Percentiles rank a stretch among this genome's conserved stretches.
Conservation (phyloP, 805 yeast species). For the Pichia pseudocactophila region DNA sequence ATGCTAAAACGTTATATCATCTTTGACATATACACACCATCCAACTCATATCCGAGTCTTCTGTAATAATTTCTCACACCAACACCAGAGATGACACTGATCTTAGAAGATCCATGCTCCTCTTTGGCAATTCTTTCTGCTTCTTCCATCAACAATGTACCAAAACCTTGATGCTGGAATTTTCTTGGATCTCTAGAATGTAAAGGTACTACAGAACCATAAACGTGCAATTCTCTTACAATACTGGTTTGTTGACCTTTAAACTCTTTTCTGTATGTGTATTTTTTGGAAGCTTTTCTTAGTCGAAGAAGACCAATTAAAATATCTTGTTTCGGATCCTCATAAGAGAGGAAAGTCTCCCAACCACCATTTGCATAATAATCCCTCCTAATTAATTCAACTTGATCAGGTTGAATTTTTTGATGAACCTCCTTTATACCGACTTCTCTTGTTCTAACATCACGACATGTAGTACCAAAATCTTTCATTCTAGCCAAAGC, state of each 20-base stretch:
- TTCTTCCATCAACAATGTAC: constrained; percentile 95
- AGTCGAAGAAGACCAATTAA: constrained; percentile 83
- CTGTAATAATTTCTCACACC: constrained; percentile 96
- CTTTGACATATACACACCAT: constrained; percentile 98
- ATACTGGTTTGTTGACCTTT: constrained; percentile 77
- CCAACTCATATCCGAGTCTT: constrained; percentile 81
- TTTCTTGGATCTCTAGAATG: constrained; percentile 96
- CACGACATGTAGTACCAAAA: constrained; percentile 92
- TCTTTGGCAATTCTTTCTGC: constrained; percentile 93
- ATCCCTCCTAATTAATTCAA: constrained; percentile 89
- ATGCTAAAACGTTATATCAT: constrained; percentile 2
- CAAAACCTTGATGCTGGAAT: constrained; percentile 98
- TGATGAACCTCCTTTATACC: constrained; percentile 98
- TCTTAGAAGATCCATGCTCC: constrained; percentile 87
- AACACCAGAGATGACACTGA: constrained; percentile 92
- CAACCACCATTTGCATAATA: constrained; percentile 97
- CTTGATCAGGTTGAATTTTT: constrained; percentile 94
- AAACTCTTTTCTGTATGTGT: constrained; percentile 87
- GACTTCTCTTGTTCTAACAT: constrained; percentile 95
- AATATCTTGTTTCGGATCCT: constrained; percentile 95
- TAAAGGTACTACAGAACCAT: constrained; percentile 94
- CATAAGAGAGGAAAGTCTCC: constrained; percentile 95
- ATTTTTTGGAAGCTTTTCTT: constrained; percentile 79
- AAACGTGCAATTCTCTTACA: constrained; percentile 95
- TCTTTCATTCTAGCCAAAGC: constrained; percentile 98